phyloP scores from a whole-genome alignment of 495 filamentous ascomycete species.

The Penicillium bovifimosum region DNA sequence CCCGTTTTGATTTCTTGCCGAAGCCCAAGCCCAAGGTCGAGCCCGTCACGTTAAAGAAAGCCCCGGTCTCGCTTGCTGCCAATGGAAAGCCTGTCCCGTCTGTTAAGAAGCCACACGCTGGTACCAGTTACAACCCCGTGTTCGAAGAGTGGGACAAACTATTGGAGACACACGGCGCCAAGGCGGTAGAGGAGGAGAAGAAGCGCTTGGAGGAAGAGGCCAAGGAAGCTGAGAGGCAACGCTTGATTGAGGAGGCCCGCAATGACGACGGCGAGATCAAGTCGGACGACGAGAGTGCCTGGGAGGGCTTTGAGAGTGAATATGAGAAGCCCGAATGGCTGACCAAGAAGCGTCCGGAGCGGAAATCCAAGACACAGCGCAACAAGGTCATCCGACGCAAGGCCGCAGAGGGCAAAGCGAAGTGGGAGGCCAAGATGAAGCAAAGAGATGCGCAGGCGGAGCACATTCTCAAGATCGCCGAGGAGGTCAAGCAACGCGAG shows the following conservation, averaged over 20 bases:
- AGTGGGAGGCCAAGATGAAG: slow-evolving; percentile 66
- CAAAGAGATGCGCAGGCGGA: slow-evolving; percentile 60
- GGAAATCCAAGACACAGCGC: slow-evolving; percentile 80
- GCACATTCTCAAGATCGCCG: slow-evolving; percentile 58
- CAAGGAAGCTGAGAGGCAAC: slow-evolving; percentile 52
- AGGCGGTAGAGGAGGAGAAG: slow-evolving; percentile 74
- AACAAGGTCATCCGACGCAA: slow-evolving; percentile 86
- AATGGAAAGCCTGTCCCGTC: slow-evolving; percentile 71
- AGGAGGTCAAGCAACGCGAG: slow-evolving; percentile 57
- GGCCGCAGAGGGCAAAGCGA: slow-evolving; percentile 68
- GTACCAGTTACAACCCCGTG: slow-evolving; percentile 84
- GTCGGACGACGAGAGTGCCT: slow-evolving; percentile 79
- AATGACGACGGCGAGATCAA: slow-evolving; percentile 63
- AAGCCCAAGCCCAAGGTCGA: slow-evolving; percentile 60
- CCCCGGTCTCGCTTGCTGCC: slow-evolving; percentile 72
- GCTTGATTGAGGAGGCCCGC: slow-evolving; percentile 52
- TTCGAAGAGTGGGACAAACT: slow-evolving; percentile 79
- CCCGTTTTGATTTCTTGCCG: slow-evolving; percentile 54
- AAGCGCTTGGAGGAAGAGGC: slow-evolving; percentile 64
- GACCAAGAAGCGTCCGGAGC: slow-evolving; percentile 64
- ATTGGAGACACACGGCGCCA: slow-evolving; percentile 64
- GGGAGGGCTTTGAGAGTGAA: slow-evolving; percentile 79
- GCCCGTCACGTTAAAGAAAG: slow-evolving; percentile 68
- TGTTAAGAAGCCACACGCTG: slow-evolving; percentile 71
- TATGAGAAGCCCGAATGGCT: slow-evolving; percentile 56